Percentiles rank a stretch among this genome's conserved stretches.
phyloP scores from a whole-genome alignment of 2,329 filamentous ascomycete species.

The Aquanectria penicillioides region DNA sequence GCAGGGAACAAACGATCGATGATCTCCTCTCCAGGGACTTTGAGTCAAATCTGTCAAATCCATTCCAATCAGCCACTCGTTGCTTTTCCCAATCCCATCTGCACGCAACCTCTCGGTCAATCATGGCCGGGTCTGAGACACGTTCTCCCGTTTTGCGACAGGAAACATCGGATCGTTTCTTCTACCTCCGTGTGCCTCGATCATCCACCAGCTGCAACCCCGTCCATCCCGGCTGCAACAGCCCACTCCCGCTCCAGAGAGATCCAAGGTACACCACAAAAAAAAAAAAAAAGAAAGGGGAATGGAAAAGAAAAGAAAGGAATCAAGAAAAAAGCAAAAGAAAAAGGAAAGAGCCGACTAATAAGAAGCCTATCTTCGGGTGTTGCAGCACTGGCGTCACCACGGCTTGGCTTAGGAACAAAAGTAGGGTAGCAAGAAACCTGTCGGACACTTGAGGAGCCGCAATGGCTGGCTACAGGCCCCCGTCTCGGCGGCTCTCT shows the following conservation, averaged over 20 bases:
- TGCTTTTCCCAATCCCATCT: conserved; percentile 35
- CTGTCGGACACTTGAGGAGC: conserved; percentile 1
- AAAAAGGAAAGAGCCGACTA: conserved; percentile 12
- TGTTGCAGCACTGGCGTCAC: conserved; percentile 30
- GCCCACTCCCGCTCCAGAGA: conserved; percentile 8
- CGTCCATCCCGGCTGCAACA: conserved; percentile 18
- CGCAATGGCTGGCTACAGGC: background rate
- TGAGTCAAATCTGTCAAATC: conserved; percentile 44
- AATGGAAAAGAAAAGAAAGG: conserved; percentile 11
- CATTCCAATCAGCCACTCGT: conserved; percentile 37
- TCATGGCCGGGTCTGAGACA: conserved; percentile 19
- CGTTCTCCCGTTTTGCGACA: conserved; percentile 20
- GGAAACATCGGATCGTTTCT: conserved; percentile 5
- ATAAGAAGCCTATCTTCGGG: conserved; percentile 15
- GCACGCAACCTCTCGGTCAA: conserved; percentile 32
- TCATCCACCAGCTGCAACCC: conserved; percentile 3
- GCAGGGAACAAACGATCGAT: conserved; percentile 33
- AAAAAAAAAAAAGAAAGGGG: background rate
- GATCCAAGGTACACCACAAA: background rate
- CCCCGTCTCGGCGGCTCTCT: conserved; percentile 13
- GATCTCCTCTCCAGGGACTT: conserved; percentile 36
- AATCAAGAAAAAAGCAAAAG: too few relatives aligned
- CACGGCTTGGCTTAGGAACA: too few relatives aligned
- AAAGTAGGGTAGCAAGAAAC: background rate
- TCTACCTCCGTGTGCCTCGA: conserved; percentile 11